These are phyloP conservation scores for Venturia nashicola DNA, from an alignment of 2,329 filamentous ascomycete species.

Conservation along the genomic window DNA sequence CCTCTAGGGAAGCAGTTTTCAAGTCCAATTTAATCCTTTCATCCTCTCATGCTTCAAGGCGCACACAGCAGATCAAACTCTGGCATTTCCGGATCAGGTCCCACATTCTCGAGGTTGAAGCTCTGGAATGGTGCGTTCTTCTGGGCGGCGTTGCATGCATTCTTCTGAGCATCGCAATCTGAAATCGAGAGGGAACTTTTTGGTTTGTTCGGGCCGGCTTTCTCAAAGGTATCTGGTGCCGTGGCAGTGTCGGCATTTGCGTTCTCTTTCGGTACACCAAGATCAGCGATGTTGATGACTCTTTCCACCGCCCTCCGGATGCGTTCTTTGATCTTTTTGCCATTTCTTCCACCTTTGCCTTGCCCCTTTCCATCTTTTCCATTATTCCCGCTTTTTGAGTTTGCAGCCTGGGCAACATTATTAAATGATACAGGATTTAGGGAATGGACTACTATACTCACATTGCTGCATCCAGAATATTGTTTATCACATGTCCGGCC, in stretches of 20 bases:
- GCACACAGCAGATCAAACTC: conserved; percentile 11
- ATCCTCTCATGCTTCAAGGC: conserved; percentile 3
- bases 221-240: not conserved
- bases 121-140: conserved; percentile 9
- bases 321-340: not conserved
- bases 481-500: conserved; percentile 10
- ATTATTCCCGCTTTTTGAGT: not conserved
- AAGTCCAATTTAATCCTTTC: not conserved
- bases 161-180: conserved; percentile 2
- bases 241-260: not conserved
- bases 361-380: not conserved
- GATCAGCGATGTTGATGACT: not conserved
- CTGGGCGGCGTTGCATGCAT: conserved; percentile 8
- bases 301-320: not conserved
- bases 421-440: too few species aligned
- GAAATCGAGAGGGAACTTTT: not conserved
- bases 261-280: not conserved
- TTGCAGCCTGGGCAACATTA: not conserved
- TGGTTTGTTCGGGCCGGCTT: not conserved
- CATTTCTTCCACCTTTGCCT: not conserved
- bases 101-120: conserved; percentile 10
- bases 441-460: not conserved
- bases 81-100: conserved; percentile 11
- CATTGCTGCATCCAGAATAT: conserved; percentile 4
- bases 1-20: not conserved